Percentiles rank a stretch among this genome's conserved stretches.
phyloP scores from a whole-genome alignment of 306 rosid genomes.

The Prunus kanzakura region DNA sequence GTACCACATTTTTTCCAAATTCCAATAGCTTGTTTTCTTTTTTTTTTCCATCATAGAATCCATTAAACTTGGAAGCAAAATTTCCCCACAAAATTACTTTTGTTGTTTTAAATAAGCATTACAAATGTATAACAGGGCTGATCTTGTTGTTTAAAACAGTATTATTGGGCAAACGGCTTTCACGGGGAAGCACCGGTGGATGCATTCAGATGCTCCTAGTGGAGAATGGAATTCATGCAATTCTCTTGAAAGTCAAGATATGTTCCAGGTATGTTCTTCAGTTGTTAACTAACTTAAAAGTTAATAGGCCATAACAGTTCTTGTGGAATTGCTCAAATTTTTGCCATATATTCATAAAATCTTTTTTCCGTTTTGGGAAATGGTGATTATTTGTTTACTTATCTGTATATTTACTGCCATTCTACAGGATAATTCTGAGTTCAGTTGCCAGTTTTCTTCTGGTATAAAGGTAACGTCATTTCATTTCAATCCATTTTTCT shows the following conservation, averaged over 20 bases:
- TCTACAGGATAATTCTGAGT: constrained; percentile 47
- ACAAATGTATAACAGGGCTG: constrained; percentile 9
- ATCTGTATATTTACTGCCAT: constrained; percentile 9
- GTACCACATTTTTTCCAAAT: background rate
- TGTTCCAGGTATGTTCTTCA: constrained; percentile 39
- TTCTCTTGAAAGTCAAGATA: constrained; percentile 19
- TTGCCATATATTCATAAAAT: too few relatives aligned
- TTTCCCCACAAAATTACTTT: background rate
- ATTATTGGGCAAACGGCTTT: constrained; percentile 76
- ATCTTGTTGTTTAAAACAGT: constrained; percentile 35
- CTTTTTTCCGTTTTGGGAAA: background rate
- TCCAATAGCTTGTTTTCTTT: background rate
- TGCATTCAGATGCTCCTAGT: constrained; percentile 46
- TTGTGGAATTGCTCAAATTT: background rate
- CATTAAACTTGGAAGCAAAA: background rate
- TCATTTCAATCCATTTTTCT: background rate
- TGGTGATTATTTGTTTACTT: constrained; percentile 2
- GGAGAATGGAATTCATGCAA: constrained; percentile 38
- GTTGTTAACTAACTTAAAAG: background rate
- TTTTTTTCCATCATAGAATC: background rate
- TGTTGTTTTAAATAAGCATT: background rate
- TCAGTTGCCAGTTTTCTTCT: constrained; percentile 51
- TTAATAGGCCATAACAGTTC: background rate
- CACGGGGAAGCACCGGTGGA: constrained; percentile 64
- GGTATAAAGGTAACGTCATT: constrained; percentile 69